Base-by-base conservation (phyloP, 148 eudicot species). In the Rhododendron williamsianum region DNA sequence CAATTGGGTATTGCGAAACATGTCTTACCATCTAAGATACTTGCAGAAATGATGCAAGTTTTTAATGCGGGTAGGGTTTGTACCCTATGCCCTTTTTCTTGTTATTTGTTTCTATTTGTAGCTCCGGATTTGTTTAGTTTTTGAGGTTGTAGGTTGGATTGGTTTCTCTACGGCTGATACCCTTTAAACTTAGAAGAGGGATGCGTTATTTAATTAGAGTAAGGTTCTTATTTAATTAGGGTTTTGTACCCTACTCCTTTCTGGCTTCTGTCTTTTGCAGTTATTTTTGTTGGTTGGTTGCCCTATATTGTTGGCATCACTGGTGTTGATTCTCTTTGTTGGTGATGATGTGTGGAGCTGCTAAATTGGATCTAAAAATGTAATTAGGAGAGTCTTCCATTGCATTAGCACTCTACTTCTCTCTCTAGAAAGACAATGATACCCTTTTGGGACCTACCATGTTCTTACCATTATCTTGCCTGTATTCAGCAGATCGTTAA, bases 41-140 rank as follows among this genome's bases (percentile, higher is more conserved):
- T 73, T 35, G 43, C 15, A 67, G 25, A 23, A 65, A 16, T 72
- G 2, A 72, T 83, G 43, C 45, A 83, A 72, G 79, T 71, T 83
- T 83, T 33, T 74, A 46, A 33, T 36, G 49, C 80, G 23, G 67
- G 46, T 84, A 36, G 80, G 67, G 48, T 84, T 84, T 74, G 80
- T 51, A 52, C 33, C 21, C 65, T 51, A 51, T 51, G 30, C 38
- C 85, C 13, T 35, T 83, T 33, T 82, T 30, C 41, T 52, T 30
- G 10, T 13, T 27, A 1, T 49, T 49, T 15, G 6, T 25, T 30
- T 80, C 0, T 81, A 1, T 54, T 58, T 56, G 15, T 19, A 9
- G 8, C 36, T 56, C 36, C 10, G 4, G 27, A 54, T 74, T 25
- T 72, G 35, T 73, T 51, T 72, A 35, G 27, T 83, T 82, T 67